Base-by-base conservation (phyloP, 2,329 filamentous ascomycete species). In the Teratosphaeria zuluensis region DNA sequence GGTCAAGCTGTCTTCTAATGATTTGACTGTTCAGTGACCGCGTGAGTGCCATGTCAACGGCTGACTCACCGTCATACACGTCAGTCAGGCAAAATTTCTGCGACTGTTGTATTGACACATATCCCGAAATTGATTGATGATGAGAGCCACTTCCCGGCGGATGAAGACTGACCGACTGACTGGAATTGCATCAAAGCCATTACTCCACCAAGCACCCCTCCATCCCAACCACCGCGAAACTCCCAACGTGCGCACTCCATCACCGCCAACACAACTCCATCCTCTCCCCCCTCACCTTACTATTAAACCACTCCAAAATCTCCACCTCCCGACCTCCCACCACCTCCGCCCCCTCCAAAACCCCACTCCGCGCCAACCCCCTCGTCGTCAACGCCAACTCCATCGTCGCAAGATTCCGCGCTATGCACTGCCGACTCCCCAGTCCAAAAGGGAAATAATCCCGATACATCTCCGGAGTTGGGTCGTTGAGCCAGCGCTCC, bases 291-390 rank as follows among this genome's bases (percentile, higher is more conserved):
- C 77, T 75, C 1, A 83, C 75, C 62, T 76, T 77, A 1, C 76
- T 77, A 63, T 82, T 83, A 62, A 83, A 83, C 80, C 80, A 83
- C 64, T 84, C 78, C 31, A 74, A 69, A n/a, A 81, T 78, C 66
- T 79, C 74, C 11, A 83, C 74, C 57, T 73, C 69, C 1, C 75
- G 2, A 28, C 24, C 70, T 21, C 74, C 65, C 1, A 76, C 69
- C 2, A 70, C 65, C 53, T 59, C 75, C 1, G 77, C 78, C 1
- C 78, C 78, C 3, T 71, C 67, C 19, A 83, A 67, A 1, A 80
- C 73, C 61, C 75, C 74, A 11, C 69, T 74, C 56, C 73, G 67
- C 0, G 74, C 77, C 12, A 82, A 55, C 31, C 70, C 74, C 60
- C 76, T 72, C 1, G 75, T 73, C 0, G 74, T 75, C 63, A 75